Evolutionary conservation across 129 eudicot species (phyloP).

Genomic region (Saposhnikovia divaricata): DNA sequence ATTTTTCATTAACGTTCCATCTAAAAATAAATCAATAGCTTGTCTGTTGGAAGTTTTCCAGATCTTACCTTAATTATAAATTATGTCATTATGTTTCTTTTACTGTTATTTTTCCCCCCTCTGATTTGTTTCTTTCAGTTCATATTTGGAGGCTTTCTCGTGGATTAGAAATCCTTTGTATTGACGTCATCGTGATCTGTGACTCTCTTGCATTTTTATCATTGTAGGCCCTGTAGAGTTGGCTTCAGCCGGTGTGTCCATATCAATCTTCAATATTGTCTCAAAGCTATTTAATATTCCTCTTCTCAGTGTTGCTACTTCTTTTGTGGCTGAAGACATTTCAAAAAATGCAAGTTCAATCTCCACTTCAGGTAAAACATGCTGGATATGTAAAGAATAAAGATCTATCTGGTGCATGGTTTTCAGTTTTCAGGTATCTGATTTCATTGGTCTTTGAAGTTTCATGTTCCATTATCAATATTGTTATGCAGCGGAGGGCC

Average conservation of each 20-base stretch:
- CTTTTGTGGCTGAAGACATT: constrained; percentile 96
- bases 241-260: constrained; percentile 93
- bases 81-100: neutral
- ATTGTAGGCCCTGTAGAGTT: constrained; percentile 72
- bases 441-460: neutral
- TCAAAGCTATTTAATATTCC: constrained; percentile 91
- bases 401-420: neutral
- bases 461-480: constrained; percentile 4
- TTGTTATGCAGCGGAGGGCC: constrained; percentile 20
- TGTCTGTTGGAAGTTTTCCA: neutral
- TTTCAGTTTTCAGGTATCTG: neutral
- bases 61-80: neutral
- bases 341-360: constrained; percentile 43
- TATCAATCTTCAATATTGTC: constrained; percentile 71
- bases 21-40: neutral
- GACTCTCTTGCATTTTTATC: neutral
- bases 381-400: neutral
- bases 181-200: neutral
- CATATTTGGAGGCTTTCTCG: neutral
- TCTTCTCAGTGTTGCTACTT: constrained; percentile 93
- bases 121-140: neutral
- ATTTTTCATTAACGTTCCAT: neutral
- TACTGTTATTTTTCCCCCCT: neutral
- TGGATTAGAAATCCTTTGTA: neutral
- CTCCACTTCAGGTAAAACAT: constrained; percentile 29